Evolutionary conservation across 2,329 filamentous ascomycete species (phyloP), one percentile per base, ranked within the genome.

Genomic region (Bretziella fagacearum): DNA sequence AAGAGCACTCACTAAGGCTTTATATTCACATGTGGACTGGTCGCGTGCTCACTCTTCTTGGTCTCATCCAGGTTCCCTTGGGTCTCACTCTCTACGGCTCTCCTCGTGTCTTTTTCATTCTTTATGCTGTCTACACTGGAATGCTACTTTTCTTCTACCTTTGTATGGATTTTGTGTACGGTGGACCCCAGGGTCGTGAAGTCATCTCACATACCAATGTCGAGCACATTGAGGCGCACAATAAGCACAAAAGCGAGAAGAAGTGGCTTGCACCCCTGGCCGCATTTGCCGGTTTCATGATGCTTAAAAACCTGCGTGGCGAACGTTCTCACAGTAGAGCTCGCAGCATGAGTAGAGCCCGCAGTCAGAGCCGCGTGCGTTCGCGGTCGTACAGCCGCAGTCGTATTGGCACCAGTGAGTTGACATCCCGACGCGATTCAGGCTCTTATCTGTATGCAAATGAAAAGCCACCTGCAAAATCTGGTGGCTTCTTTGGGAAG

Each of bases 51-150:
- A 81, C 83, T 2, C 63, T 96, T 15, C 67, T 98, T 3, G 91
- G 84, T 0, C 78, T 96, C 53, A 73, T 79, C 3, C 91, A 98
- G 59, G 76, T 98, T 8, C 82, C 91, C 0, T 69, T 98, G 1
- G 91, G 91, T 0, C 68, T 98, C 40, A 87, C 87, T 0, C 69
- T 98, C 1, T 98, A 95, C 57, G 91, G 91, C 4, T 94, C 87
- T 25, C 89, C 91, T 4, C 77, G 81, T 56, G 74, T 73, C 30
- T 70, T 87, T 3, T 98, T 96, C 60, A 77, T 98, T 45, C 67
- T 96, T 3, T 98, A 82, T 57, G 73, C 87, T 0, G 53, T 96
- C 1, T 89, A 81, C 68, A 80, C 81, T 59, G 74, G 76, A 23
- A 69, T 82, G 15, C 65, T 95, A 27, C 54, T 95, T 13, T 56